Evolutionary conservation across 345 rosid species (phyloP).

Genomic region (Populus euphratica): DNA sequence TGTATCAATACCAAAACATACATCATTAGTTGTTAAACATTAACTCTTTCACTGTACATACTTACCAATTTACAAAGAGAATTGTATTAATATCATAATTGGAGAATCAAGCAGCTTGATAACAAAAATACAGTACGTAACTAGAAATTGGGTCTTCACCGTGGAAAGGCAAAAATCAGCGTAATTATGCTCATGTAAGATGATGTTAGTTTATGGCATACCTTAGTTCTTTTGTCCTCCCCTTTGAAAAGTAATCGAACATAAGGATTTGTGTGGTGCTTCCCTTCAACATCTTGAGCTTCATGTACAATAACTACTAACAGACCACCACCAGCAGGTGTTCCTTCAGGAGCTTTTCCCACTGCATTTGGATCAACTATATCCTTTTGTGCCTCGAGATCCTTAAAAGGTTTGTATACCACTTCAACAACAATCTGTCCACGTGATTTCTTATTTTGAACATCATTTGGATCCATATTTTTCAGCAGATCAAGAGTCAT

Average conservation of each 20-base stretch:
- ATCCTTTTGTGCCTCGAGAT: constrained; percentile 47
- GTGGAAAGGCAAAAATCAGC: not conserved
- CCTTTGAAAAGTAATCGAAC: constrained; percentile 68
- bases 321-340: constrained; percentile 85
- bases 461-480: constrained; percentile 59
- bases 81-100: not conserved
- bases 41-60: not conserved
- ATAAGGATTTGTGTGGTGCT: constrained; percentile 84
- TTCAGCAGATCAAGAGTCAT: constrained; percentile 69
- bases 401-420: constrained; percentile 70
- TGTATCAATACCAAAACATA: constrained; percentile 23
- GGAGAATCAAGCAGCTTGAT: not conserved
- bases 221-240: constrained; percentile 88
- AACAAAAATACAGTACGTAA: not conserved
- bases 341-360: constrained; percentile 77
- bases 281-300: constrained; percentile 90
- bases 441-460: constrained; percentile 55
- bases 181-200: not conserved
- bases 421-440: constrained; percentile 76
- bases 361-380: constrained; percentile 44
- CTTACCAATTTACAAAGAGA: not conserved
- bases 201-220: constrained; percentile 8
- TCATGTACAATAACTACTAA: constrained; percentile 77
- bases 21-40: not conserved
- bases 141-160: not conserved